Conservation (phyloP, 148 eudicot genomes). For the Beta vulgaris region DNA sequence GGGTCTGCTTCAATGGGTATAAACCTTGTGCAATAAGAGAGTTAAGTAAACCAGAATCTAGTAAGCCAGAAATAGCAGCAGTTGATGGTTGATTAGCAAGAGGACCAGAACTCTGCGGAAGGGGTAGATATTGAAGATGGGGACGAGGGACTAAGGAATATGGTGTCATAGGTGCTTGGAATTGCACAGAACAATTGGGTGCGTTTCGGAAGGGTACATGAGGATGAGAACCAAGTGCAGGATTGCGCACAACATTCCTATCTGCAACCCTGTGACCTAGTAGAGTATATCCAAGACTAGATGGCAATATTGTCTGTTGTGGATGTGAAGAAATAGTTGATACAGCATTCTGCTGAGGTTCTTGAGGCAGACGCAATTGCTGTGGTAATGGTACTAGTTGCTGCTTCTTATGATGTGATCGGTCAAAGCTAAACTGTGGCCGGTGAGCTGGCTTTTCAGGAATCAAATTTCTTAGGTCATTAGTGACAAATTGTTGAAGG, state of each 20-base stretch:
- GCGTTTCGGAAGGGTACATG: conserved; percentile 43
- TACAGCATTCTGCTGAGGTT: conserved; percentile 34
- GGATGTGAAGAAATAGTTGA: too few species aligned
- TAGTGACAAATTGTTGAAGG: conserved; percentile 36
- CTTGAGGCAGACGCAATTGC: conserved; percentile 39
- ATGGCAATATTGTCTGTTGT: conserved; percentile 28
- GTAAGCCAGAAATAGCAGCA: conserved; percentile 52
- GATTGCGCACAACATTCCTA: conserved; percentile 30
- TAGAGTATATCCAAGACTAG: conserved; percentile 50
- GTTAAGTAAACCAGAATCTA: too few species aligned
- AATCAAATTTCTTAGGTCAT: conserved; percentile 28
- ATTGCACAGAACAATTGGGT: conserved; percentile 38
- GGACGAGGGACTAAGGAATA: conserved; percentile 45
- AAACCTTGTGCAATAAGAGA: conserved; percentile 84
- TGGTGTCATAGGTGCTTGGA: conserved; percentile 39
- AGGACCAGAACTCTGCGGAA: conserved; percentile 40
- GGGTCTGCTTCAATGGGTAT: conserved; percentile 56
- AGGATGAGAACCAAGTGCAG: conserved; percentile 37
- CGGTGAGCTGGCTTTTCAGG: conserved; percentile 33
- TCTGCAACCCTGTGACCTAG: conserved; percentile 36
- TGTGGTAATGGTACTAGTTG: conserved; percentile 42
- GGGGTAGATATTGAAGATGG: conserved; percentile 40
- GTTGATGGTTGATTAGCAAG: conserved; percentile 48
- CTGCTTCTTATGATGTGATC: conserved; percentile 34
- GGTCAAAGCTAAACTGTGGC: conserved; percentile 36